Base-by-base conservation (phyloP, 495 filamentous ascomycete genomes). In the Bombardia bombarda region DNA sequence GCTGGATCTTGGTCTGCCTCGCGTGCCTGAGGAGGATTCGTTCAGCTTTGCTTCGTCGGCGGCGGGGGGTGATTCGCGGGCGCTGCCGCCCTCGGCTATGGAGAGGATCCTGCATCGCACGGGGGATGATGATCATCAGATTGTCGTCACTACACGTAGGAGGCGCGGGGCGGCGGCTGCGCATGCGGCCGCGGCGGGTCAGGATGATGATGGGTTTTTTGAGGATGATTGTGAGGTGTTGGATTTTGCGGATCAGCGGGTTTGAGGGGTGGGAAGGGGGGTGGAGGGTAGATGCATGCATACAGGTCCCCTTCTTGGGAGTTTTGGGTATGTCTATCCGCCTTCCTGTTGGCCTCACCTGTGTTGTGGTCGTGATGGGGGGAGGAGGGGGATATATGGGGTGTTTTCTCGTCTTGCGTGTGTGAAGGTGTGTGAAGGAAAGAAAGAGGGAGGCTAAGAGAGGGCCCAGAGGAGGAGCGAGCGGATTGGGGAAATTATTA, bases 201-300 rank as follows among this genome's bases (percentile, higher is more conserved):
- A 72, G 19, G 84, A 60, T 25, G 84, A 60, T 24, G 84, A 90
- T 28, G 88, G 87, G 3, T 92, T 95, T 61, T 95, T 95, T 53
- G 89, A 95, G 60, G 87, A 95, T 56, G 89, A 92, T 58, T 90
- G 85, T 55, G 89, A 93, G 55, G 84, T 95, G 43, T 69, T 95
- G 51, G 89, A 95, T 66, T 94, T 89, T 76, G 86, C 86, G 10
- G 80, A 83, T 52, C 85, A 93, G 57, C 71, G 86, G 53, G 86
- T 90, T 26, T 90, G 68, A 38, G 35, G n/a, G n/a, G n/a, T n/a
- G n/a, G n/a, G n/a, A n/a, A n/a, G n/a, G n/a, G n/a, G n/a, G n/a
- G n/a, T n/a, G n/a, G n/a, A n/a, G n/a, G n/a, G n/a, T n/a, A n/a
- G n/a, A n/a, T n/a, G n/a, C n/a, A n/a, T n/a, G n/a, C n/a, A n/a